Base-by-base conservation (phyloP, 2,329 filamentous ascomycete species). In the Chrysosporium keratinophilum region DNA sequence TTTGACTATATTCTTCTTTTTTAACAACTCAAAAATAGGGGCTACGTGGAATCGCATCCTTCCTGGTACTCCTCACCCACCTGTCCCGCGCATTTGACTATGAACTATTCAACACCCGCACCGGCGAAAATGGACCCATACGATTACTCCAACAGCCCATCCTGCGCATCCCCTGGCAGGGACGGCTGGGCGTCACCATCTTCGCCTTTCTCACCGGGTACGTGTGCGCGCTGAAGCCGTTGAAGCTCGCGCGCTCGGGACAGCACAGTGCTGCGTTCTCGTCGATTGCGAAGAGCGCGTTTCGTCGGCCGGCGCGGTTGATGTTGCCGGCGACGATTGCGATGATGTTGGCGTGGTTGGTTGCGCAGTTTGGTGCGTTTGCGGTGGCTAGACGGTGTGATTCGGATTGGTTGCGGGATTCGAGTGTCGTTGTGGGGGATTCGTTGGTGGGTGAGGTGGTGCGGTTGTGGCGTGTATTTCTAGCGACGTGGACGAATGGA, bases 141-240 rank as follows among this genome's bases (percentile, higher is more conserved):
- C 70, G 74, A 52, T 54, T 78, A 28, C 67, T 78, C 34, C 76
- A 79, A 61, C 66, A 72, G 49, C 76, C 76, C 3, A 71, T 78
- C 56, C 62, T 79, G n/a, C 76, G 77, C n/a, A 68, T 79, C n/a
- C 74, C 75, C 31, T 76, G 71, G 67, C 76, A 79, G 62, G 77
- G 77, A 43, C 72, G 76, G 19, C 72, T 78, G 31, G 76, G 76
- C 42, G 77, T 79, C 34, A 76, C 76, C 55, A 77, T 78, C 63
- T 79, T 79, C 59, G 75, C 76, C 49, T 77, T 79, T 58, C 65
- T 79, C 51, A 79, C 77, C 0, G 77, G 77, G 54, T 79, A 78
- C 58, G 77, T 79, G 19, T 78, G 76, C 62, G 76, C 76, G 28
- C 68, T 79, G 55, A 79, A 79, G 61, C 77, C 77, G 1, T 64